A percentile compares a stretch with the other conserved stretches of the same genome.
Evolutionary conservation across 768 basidiomycete genomes (phyloP).

Genomic region (Sistotremastrum niveocremeum): DNA sequence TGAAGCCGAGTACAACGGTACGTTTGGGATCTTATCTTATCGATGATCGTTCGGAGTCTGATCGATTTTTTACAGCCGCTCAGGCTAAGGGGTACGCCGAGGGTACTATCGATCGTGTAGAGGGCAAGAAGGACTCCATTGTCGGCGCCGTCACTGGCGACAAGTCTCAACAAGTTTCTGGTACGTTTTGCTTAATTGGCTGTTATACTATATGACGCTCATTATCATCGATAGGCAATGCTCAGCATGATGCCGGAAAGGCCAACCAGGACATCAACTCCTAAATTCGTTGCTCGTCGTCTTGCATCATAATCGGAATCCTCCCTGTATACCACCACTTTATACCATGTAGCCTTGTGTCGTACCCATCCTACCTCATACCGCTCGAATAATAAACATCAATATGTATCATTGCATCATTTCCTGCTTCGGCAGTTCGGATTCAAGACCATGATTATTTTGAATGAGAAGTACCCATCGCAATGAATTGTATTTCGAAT

Average conservation of each 20-base stretch:
- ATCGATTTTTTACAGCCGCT: conserved; percentile 15
- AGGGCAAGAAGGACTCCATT: conserved; percentile 40
- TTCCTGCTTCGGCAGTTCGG: no score
- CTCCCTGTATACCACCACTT: no score
- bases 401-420: no score
- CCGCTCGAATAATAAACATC: no score
- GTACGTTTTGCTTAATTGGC: conserved; percentile 16
- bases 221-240: conserved; percentile 28
- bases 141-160: conserved; percentile 46
- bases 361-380: no score
- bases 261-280: conserved; percentile 38
- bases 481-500: no score
- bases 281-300: neutral
- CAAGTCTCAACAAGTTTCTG: conserved; percentile 32
- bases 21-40: neutral
- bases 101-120: conserved; percentile 29
- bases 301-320: no score
- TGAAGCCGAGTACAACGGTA: conserved; percentile 28
- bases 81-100: conserved; percentile 38
- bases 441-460: no score
- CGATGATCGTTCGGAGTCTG: neutral
- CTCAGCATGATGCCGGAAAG: conserved; percentile 39
- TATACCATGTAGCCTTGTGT: no score
- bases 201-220: conserved; percentile 6
- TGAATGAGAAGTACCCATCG: no score